phyloP scores from a whole-genome alignment of 176 grass and related monocot genomes.

The Typha latifolia region DNA sequence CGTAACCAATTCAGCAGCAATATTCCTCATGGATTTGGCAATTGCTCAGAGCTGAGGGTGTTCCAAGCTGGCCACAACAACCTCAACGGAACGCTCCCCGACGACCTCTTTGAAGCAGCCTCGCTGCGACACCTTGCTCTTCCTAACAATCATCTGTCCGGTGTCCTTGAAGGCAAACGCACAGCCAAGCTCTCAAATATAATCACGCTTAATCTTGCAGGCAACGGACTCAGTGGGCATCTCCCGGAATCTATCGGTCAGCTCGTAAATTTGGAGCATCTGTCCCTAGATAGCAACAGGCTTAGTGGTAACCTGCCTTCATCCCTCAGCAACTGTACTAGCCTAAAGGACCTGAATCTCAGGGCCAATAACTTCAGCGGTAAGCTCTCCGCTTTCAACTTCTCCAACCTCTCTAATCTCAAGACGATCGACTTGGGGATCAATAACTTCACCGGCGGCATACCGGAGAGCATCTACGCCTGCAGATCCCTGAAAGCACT shows the following conservation, averaged over 20 bases:
- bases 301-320: conserved; percentile 31
- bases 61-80: conserved; percentile 26
- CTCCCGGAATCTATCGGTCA: conserved; percentile 32
- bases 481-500: conserved; percentile 32
- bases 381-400: conserved; percentile 30
- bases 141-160: conserved; percentile 17
- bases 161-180: neutral
- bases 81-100: conserved; percentile 16
- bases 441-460: conserved; percentile 23
- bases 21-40: conserved; percentile 15
- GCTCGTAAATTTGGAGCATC: conserved; percentile 19
- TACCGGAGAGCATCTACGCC: conserved; percentile 48
- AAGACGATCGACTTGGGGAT: conserved; percentile 17
- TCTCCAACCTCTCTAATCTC: conserved; percentile 28
- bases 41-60: conserved; percentile 18
- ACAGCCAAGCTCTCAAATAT: conserved; percentile 30
- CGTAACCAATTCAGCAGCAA: conserved; percentile 31
- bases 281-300: conserved; percentile 16
- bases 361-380: conserved; percentile 25
- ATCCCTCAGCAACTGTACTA: conserved; percentile 20
- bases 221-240: conserved; percentile 2
- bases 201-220: conserved; percentile 23
- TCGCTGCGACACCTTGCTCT: conserved; percentile 23
- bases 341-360: conserved; percentile 25
- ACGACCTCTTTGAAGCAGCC: conserved; percentile 16